Conservation (phyloP, 2,329 filamentous ascomycete species). For the Fusarium albosuccineum region DNA sequence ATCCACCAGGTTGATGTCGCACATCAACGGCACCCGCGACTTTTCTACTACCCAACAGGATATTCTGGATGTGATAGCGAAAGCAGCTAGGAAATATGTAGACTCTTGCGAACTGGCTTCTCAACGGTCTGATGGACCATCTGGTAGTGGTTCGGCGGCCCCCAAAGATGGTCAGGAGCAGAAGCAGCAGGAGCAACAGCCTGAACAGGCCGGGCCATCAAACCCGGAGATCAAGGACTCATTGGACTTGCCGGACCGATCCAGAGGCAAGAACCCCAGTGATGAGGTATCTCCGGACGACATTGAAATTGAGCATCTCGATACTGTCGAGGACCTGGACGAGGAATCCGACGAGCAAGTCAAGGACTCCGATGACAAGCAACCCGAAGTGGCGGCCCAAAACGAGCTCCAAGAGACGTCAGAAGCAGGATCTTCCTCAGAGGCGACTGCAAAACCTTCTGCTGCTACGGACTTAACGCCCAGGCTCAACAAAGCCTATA, state of each 20-base stretch:
- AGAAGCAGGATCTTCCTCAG: constrained; percentile 4
- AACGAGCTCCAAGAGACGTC: constrained; percentile 1
- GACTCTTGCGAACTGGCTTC: constrained; percentile 50
- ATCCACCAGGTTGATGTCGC: constrained; percentile 58
- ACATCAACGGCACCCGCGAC: constrained; percentile 54
- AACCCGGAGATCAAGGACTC: constrained; percentile 10
- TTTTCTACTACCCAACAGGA: constrained; percentile 58
- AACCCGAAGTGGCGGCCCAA: not conserved
- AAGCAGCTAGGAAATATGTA: constrained; percentile 65
- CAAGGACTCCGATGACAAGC: constrained; percentile 27
- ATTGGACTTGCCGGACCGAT: constrained; percentile 3
- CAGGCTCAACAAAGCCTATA: constrained; percentile 17
- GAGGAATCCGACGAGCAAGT: constrained; percentile 44
- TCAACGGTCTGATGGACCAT: constrained; percentile 32
- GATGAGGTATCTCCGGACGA: constrained; percentile 59
- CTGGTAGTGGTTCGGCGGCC: constrained; percentile 10
- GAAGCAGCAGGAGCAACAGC: constrained; percentile 11
- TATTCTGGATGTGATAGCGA: constrained; percentile 63
- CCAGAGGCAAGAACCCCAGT: constrained; percentile 28
- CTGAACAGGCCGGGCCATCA: constrained; percentile 1
- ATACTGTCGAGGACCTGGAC: constrained; percentile 44
- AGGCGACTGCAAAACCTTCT: not conserved
- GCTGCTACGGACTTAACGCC: not conserved
- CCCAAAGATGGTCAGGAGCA: constrained; percentile 20
- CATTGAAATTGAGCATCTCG: constrained; percentile 61